Conservation (phyloP, 2,329 filamentous ascomycete species). For the Hypoxylon sp. region DNA sequence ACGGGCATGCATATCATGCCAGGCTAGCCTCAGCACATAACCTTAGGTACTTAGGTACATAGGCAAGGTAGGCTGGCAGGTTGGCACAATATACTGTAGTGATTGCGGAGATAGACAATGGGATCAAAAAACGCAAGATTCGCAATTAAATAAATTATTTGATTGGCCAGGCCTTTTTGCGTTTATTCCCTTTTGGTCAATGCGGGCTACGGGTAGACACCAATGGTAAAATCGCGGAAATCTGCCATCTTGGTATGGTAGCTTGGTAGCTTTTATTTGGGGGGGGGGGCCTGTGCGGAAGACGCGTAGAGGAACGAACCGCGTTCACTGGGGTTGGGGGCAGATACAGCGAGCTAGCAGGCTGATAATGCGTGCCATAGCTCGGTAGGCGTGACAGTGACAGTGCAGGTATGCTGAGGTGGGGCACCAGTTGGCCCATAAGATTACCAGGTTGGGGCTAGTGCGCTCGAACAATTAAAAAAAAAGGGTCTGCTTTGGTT, state of each 20-base stretch:
- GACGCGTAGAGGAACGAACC: constrained; percentile 30
- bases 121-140: constrained; percentile 14
- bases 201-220: no score
- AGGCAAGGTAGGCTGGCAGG: not conserved
- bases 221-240: no score
- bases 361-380: no score
- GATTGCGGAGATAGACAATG: not conserved
- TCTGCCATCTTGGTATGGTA: no score
- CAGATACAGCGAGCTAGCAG: no score
- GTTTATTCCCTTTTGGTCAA: constrained; percentile 26
- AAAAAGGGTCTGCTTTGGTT: constrained; percentile 11
- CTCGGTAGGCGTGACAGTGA: no score
- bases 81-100: not conserved
- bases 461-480: no score
- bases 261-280: not conserved
- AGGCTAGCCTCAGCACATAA: no score
- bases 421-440: constrained; percentile 15
- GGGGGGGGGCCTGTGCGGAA: constrained; percentile 13
- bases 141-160: constrained; percentile 19
- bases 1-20: no score
- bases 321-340: constrained; percentile 24
- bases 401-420: constrained; percentile 12
- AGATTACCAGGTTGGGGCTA: constrained; percentile 16
- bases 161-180: constrained; percentile 20
- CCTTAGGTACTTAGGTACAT: no score